Conservation (phyloP, 441 rosid genomes). For the Melastoma candidum region DNA sequence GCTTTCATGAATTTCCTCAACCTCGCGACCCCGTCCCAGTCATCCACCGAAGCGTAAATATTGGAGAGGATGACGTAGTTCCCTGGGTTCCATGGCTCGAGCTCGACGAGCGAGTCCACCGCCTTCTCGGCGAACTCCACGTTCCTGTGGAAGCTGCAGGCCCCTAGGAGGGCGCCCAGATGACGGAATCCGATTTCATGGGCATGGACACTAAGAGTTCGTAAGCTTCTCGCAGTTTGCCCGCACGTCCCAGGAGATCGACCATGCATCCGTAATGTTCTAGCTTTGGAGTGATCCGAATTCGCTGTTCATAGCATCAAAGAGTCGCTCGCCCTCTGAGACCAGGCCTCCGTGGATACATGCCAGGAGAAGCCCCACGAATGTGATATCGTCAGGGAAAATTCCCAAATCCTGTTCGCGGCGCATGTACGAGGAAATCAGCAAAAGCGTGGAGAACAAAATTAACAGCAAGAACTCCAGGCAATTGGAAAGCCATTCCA, state of each 20-base stretch:
- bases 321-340: constrained; percentile 27
- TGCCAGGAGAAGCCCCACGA: constrained; percentile 17
- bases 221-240: constrained; percentile 54
- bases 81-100: constrained; percentile 59
- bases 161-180: constrained; percentile 62
- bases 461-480: constrained; percentile 14
- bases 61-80: constrained; percentile 40
- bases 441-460: neutral
- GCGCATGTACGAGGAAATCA: neutral
- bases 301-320: constrained; percentile 39
- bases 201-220: constrained; percentile 56
- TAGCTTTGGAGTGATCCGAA: constrained; percentile 42
- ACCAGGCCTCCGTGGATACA: constrained; percentile 17
- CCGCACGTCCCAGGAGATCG: constrained; percentile 79
- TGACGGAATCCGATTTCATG: constrained; percentile 62
- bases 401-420: constrained; percentile 4
- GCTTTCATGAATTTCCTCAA: constrained; percentile 65
- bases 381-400: constrained; percentile 13
- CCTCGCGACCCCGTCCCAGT: constrained; percentile 59
- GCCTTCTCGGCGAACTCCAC: constrained; percentile 65
- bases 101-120: constrained; percentile 35
- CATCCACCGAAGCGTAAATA: constrained; percentile 29
- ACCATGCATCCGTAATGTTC: constrained; percentile 87
- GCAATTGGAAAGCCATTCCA: neutral
- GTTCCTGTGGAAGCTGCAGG: constrained; percentile 58